These are phyloP conservation scores for Elasticomyces elasticus DNA, from an alignment of 495 filamentous ascomycete species.

Conservation along the genomic window DNA sequence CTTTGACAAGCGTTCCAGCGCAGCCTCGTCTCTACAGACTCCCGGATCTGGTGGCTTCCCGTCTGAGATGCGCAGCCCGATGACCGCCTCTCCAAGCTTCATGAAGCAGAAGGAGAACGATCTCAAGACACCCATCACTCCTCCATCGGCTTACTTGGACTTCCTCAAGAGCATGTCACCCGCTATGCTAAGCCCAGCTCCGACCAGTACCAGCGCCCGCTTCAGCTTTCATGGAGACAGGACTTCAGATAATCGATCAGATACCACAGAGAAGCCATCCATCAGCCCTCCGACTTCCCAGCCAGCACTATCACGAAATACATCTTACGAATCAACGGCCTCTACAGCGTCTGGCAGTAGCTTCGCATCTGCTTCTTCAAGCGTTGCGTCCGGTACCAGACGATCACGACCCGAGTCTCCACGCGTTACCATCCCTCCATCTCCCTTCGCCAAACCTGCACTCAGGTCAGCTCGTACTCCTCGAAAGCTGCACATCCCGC, in stretches of 20 bases:
- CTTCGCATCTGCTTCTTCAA: constrained; percentile 19
- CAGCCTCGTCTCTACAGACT: constrained; percentile 56
- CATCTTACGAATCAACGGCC: constrained; percentile 17
- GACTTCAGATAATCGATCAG: constrained; percentile 20
- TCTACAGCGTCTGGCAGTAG: constrained; percentile 15
- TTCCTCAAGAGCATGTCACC: constrained; percentile 78
- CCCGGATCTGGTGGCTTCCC: constrained; percentile 69
- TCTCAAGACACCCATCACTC: constrained; percentile 78
- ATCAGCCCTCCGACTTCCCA: constrained; percentile 23
- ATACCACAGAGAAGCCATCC: constrained; percentile 14
- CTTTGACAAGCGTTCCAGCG: constrained; percentile 46
- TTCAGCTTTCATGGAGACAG: constrained; percentile 34
- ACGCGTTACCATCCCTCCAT: constrained; percentile 32
- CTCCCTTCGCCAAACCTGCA: constrained; percentile 42
- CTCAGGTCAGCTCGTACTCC: constrained; percentile 45
- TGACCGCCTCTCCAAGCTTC: constrained; percentile 42
- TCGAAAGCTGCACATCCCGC: constrained; percentile 45
- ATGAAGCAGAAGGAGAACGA: constrained; percentile 45
- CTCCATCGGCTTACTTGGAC: constrained; percentile 80
- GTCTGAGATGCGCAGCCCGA: constrained; percentile 56
- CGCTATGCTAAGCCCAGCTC: constrained; percentile 40
- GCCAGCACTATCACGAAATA: constrained; percentile 19
- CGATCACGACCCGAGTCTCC: constrained; percentile 18
- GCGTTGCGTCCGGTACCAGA: constrained; percentile 12
- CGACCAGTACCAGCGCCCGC: constrained; percentile 29